Conservation (phyloP, 306 rosid species). For the Fragaria ananassa region DNA sequence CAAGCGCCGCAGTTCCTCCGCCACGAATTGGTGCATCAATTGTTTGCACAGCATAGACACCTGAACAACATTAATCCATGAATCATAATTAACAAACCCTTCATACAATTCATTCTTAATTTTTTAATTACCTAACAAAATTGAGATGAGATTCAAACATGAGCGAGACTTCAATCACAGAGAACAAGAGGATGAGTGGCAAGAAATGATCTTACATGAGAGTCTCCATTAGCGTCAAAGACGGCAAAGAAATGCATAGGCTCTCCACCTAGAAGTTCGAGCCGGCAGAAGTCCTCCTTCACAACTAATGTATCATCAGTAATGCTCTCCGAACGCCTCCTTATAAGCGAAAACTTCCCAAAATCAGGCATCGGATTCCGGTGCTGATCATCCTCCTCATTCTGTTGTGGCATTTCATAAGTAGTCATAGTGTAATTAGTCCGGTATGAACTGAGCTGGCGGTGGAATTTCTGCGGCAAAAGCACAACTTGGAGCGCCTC, state of each 20-base stretch:
- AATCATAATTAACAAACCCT: not conserved
- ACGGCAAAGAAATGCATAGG: conserved; percentile 29
- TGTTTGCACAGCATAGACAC: conserved; percentile 14
- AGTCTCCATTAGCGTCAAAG: conserved; percentile 13
- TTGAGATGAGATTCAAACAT: not conserved
- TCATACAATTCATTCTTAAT: not conserved
- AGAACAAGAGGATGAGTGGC: not conserved
- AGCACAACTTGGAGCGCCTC: conserved; percentile 8
- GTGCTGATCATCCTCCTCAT: not conserved
- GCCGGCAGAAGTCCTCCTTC: conserved; percentile 22
- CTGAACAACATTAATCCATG: not conserved
- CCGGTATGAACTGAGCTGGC: not conserved
- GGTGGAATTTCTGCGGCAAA: not conserved
- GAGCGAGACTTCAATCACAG: not conserved
- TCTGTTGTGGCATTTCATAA: not conserved
- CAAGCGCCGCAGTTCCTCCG: conserved; percentile 23
- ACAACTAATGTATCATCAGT: not conserved
- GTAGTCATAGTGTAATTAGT: not conserved
- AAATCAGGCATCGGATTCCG: conserved; percentile 18
- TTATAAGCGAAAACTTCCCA: not conserved
- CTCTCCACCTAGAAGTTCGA: not conserved
- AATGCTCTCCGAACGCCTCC: not conserved
- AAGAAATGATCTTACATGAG: not conserved
- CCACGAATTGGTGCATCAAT: conserved; percentile 20
- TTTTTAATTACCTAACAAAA: not conserved